Conservation (phyloP, 495 filamentous ascomycete genomes). For the Annulohypoxylon nitens region DNA sequence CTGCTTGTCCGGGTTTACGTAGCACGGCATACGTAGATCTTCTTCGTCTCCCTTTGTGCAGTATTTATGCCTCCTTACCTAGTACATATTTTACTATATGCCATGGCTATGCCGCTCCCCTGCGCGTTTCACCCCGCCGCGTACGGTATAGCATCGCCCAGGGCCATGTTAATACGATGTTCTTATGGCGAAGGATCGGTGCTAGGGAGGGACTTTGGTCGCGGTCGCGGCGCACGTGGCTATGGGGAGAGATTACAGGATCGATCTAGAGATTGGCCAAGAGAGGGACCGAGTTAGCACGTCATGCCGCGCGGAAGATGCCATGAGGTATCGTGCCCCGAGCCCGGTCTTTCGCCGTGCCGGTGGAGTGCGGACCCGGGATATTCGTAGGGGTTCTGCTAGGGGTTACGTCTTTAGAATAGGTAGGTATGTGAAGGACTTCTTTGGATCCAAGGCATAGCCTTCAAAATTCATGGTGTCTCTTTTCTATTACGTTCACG, state of each 20-base stretch:
- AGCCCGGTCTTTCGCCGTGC: background rate
- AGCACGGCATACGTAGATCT: conserved; percentile 1
- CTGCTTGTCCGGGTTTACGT: conserved; percentile 6
- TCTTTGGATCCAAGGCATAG: background rate
- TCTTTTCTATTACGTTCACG: background rate
- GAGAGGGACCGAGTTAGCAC: background rate
- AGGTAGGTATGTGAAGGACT: background rate
- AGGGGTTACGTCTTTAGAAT: background rate
- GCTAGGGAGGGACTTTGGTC: background rate
- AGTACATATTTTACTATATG: background rate
- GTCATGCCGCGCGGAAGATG: background rate
- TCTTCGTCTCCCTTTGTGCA: background rate
- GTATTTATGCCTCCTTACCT: background rate
- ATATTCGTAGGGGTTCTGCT: no score
- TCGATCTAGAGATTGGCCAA: conserved; percentile 17
- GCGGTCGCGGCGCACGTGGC: conserved; percentile 18
- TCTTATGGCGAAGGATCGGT: background rate
- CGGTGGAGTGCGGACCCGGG: background rate
- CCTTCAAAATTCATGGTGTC: background rate
- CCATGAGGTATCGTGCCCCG: background rate
- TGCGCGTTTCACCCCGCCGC: background rate
- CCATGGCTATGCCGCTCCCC: conserved; percentile 5
- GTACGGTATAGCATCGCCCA: background rate
- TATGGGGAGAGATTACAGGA: conserved; percentile 24
- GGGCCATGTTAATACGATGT: background rate